These are phyloP conservation scores for Aspergillus biplanus DNA, from an alignment of 495 filamentous ascomycete genomes.

Conservation along the genomic window DNA sequence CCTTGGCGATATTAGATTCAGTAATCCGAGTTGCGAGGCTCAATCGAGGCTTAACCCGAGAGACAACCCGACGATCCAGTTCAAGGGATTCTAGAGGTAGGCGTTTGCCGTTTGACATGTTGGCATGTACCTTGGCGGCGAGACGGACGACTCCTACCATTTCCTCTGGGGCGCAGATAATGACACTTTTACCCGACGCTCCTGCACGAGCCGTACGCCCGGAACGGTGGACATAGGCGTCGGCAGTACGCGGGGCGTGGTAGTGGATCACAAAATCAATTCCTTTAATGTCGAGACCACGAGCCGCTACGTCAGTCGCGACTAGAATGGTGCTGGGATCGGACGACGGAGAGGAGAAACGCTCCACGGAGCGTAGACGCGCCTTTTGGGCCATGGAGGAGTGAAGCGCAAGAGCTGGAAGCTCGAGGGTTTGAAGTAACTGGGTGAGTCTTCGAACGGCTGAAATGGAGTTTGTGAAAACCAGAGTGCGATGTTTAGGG, in stretches of 20 bases:
- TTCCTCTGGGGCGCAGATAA: constrained; percentile 92
- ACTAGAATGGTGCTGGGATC: constrained; percentile 73
- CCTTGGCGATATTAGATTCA: constrained; percentile 80
- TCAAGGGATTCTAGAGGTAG: constrained; percentile 77
- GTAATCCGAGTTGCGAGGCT: constrained; percentile 81
- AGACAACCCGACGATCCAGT: constrained; percentile 77
- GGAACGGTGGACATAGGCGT: constrained; percentile 93
- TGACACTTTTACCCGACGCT: constrained; percentile 73
- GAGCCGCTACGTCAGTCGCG: constrained; percentile 95
- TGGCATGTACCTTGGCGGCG: constrained; percentile 81
- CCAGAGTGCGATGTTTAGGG: constrained; percentile 73
- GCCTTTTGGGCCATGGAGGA: constrained; percentile 96
- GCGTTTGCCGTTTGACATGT: constrained; percentile 53
- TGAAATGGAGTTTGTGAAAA: constrained; percentile 96
- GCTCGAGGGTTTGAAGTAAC: constrained; percentile 79
- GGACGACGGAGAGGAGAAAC: constrained; percentile 70
- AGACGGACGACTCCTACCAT: constrained; percentile 80
- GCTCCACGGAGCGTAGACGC: constrained; percentile 88
- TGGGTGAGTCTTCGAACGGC: constrained; percentile 86
- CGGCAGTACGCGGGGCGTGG: constrained; percentile 88
- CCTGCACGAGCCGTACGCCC: constrained; percentile 90
- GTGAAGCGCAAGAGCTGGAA: constrained; percentile 79
- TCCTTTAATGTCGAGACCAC: constrained; percentile 89
- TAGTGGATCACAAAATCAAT: constrained; percentile 92
- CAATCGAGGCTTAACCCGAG: constrained; percentile 72